Percentiles rank a stretch among this genome's conserved stretches.
Evolutionary conservation across 306 rosid species (phyloP).

Genomic region (Dryas drummondii): DNA sequence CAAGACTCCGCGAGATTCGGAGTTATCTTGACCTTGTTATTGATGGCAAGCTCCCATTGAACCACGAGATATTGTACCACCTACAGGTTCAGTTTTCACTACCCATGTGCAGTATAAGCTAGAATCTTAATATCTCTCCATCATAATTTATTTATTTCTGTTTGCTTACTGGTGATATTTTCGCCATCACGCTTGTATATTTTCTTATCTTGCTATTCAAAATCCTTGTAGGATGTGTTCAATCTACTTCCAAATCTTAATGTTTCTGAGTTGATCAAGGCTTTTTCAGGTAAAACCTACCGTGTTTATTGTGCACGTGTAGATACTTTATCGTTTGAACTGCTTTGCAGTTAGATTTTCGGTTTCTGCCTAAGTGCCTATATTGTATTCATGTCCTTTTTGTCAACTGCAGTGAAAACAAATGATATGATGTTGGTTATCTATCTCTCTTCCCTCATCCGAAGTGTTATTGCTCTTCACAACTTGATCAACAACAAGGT

Average conservation of each 20-base stretch:
- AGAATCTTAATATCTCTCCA: not conserved
- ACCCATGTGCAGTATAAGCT: not conserved
- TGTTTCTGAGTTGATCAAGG: constrained; percentile 51
- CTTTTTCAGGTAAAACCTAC: constrained; percentile 42
- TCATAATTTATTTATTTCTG: not conserved
- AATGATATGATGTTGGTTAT: constrained; percentile 62
- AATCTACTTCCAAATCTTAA: constrained; percentile 62
- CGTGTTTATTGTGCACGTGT: not conserved
- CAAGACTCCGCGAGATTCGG: constrained; percentile 63
- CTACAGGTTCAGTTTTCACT: constrained; percentile 53
- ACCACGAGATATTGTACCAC: constrained; percentile 86
- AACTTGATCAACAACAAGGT: constrained; percentile 66
- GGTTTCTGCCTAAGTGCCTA: not conserved
- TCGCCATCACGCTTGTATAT: not conserved
- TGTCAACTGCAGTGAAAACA: constrained; percentile 49
- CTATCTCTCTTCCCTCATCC: constrained; percentile 55
- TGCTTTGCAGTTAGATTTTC: not conserved
- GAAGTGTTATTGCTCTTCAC: constrained; percentile 63
- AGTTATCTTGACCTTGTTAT: constrained; percentile 72
- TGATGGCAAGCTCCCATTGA: constrained; percentile 71
- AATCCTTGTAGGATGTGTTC: constrained; percentile 48
- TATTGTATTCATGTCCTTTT: not conserved
- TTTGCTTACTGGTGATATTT: not conserved
- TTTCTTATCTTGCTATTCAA: not conserved
- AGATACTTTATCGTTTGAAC: not conserved